Base-by-base conservation (phyloP, 805 yeast genomes). In the Candida glaebosa region DNA sequence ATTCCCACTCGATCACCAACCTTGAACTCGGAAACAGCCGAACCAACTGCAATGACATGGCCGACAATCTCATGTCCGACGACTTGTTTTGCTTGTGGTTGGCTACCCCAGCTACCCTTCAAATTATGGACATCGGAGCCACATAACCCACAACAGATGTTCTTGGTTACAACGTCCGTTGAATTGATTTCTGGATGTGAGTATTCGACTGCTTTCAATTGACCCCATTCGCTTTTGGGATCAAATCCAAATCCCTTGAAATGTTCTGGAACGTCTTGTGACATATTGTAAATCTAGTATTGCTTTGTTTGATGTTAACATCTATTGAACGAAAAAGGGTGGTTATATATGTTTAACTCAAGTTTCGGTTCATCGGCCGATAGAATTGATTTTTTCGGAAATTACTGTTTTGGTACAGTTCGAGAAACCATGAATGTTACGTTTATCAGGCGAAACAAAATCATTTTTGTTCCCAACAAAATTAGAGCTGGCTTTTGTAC, bases 1-100 rank as follows among this genome's bases (percentile, higher is more conserved):
- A 84, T 75, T 38, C 93, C 96, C 18, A 84, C 95, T 47, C 87
- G 70, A 48, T 87, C 82, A 40, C 95, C 96, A 19, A 82, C 55
- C 54, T 70, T 75, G 66, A 64, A 73, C 35, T 47, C 68, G 5
- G 60, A 56, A 46, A 85, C 79, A 34, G 74, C 65, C 6, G 69
- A 49, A 39, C 93, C 95, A 33, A 82, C 67, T 25, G 67, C 70
- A n/a, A 78, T 68, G 26, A 82, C 84, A 20, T 58, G 65, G 40
- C 88, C 89, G 36, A 81, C 64, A 46, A 82, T 72, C 60, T 82
- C 88, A 60, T 82, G 88, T 18, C 89, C 89, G 5, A 66, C 71
- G 37, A 74, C 69, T 26, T 71, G 65, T 39, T 67, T 64, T 18
- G 65, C 61, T 42, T 65, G 38, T 37, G 38, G 41, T n/a, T 36